These are phyloP conservation scores for Parasitella parasitica DNA, from an alignment of 371 early-diverging fungal species.

Conservation along the genomic window DNA sequence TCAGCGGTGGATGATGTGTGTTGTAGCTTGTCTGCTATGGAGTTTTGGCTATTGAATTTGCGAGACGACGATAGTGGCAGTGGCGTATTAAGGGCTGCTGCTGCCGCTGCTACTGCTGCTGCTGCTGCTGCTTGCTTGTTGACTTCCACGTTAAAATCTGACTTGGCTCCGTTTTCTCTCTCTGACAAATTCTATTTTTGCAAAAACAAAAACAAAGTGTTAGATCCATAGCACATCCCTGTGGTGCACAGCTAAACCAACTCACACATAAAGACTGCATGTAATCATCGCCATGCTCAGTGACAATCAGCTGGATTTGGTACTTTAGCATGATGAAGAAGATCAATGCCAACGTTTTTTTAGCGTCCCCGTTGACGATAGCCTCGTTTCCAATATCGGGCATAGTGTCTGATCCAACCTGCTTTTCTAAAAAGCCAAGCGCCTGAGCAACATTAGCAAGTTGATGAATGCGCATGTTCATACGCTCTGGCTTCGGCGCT, in stretches of 20 bases:
- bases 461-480: slow-evolving; percentile 77
- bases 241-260: background rate
- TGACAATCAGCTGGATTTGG: slow-evolving; percentile 58
- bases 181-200: slow-evolving; percentile 17
- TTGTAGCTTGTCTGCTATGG: slow-evolving; percentile 19
- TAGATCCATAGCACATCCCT: background rate
- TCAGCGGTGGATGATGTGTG: slow-evolving; percentile 32
- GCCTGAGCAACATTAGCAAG: slow-evolving; percentile 79
- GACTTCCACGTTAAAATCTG: slow-evolving; percentile 15
- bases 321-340: slow-evolving; percentile 81
- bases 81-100: background rate
- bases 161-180: slow-evolving; percentile 19
- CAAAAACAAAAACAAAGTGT: background rate
- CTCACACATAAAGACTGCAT: slow-evolving; percentile 34
- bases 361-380: slow-evolving; percentile 84
- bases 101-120: too few species aligned
- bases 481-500: slow-evolving; percentile 59
- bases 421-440: slow-evolving; percentile 64
- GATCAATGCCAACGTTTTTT: slow-evolving; percentile 83
- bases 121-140: background rate
- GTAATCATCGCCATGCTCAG: slow-evolving; percentile 46
- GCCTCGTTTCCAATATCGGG: slow-evolving; percentile 81
- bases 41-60: slow-evolving; percentile 15
- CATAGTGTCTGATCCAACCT: slow-evolving; percentile 62
- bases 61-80: slow-evolving; percentile 9